Evolutionary conservation across 1,284 basidiomycete genomes (phyloP), one percentile per base, ranked within the genome.

Genomic region (Pseudozyma thailandica): DNA sequence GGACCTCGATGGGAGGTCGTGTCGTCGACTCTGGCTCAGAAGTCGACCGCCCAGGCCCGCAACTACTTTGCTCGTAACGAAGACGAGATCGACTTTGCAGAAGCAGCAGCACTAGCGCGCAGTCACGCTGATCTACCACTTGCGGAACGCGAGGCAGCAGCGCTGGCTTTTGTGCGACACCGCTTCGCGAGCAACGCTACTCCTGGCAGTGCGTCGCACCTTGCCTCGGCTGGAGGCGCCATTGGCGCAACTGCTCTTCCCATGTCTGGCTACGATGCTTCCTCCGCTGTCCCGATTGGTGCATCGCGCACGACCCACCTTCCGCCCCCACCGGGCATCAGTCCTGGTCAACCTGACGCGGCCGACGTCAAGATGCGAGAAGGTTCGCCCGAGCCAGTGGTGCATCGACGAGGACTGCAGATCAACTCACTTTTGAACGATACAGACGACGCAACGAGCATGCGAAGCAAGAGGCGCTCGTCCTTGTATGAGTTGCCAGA

Each of bases 1-100:
- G 91, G 91, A 37, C 88, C 89, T 70, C 88, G 93, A 76, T 91
- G 91, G 83, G 88, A 89, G 66, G 86, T 88, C 16, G 90, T 94
- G 45, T 88, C 92, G 1, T 86, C 89, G 4, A 87, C 87, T 7
- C 87, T 94, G 84, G 88, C 88, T 8, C 89, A 88, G 78, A 93
- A 93, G 88, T 92, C 90, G 9, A 88, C 88, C 4, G 86, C 89
- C 8, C 92, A 93, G 85, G 90, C 91, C 46, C 86, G 86, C 61
- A 89, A 90, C 77, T 92, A 87, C 81, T 90, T 89, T 56, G 61
- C 75, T 18, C 64, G 63, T 41, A 81, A 82, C 55, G 74, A 72
- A 13, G 61, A 66, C 53, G 79, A 81, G 35, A 52, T 57, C 27
- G 75, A 74, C 38, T 80, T 81, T 60, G 70, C 73, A 20, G 78